Evolutionary conservation across 306 rosid species (phyloP).

Genomic region (Glycine soja): DNA sequence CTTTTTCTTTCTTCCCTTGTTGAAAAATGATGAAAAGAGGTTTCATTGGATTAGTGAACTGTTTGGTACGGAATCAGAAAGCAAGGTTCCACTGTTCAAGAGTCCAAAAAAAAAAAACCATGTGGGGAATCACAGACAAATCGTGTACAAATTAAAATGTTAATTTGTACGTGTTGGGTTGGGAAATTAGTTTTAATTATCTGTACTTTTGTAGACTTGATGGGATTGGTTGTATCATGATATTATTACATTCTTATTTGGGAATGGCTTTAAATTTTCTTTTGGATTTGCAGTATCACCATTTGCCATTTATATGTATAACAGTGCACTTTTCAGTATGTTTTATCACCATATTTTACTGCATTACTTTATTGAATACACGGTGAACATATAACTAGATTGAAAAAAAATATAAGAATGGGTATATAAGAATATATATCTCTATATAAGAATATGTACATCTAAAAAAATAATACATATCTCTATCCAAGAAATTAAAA

Average conservation of each 20-base stretch:
- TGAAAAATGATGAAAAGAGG: background rate
- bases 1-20: background rate
- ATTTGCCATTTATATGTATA: background rate
- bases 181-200: slow-evolving; percentile 15
- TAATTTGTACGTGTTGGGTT: slow-evolving; percentile 10
- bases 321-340: background rate
- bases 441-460: no score
- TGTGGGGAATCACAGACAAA: background rate
- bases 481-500: no score
- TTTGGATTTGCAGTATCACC: background rate
- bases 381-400: no score
- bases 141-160: background rate
- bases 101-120: background rate
- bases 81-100: background rate
- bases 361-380: no score
- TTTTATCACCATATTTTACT: background rate
- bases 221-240: background rate
- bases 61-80: background rate
- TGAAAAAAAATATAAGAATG: no score
- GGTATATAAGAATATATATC: background rate
- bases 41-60: background rate
- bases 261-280: background rate
- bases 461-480: no score
- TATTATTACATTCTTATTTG: background rate
- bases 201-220: background rate